phyloP scores from a whole-genome alignment of 179 eudicot species.

The Silene coronaria region DNA sequence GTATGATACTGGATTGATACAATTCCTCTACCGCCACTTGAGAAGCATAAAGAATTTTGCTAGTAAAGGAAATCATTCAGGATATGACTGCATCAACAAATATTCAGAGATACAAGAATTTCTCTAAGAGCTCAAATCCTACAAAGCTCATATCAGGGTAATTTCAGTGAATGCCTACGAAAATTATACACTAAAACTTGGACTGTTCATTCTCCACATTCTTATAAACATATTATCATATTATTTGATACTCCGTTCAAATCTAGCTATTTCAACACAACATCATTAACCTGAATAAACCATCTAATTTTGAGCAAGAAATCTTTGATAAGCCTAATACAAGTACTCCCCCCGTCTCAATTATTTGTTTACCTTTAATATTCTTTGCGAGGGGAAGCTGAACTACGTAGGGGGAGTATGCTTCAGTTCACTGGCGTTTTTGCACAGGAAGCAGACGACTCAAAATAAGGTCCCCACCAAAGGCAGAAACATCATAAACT shows the following conservation, averaged over 20 bases:
- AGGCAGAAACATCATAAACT: no score
- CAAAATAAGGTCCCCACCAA: no score
- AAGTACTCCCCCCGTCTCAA: no score
- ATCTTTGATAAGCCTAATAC: no score
- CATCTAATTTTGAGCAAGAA: no score
- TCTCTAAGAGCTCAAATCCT: not conserved
- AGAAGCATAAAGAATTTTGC: not conserved
- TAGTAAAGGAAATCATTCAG: conserved; percentile 8
- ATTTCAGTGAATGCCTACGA: not conserved
- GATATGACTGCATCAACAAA: not conserved
- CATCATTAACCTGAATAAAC: no score
- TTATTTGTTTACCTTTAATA: no score
- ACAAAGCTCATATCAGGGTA: not conserved
- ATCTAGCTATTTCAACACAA: not conserved
- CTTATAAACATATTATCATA: not conserved
- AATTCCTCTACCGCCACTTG: conserved; percentile 98
- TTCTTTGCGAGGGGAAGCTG: no score
- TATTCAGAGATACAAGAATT: not conserved
- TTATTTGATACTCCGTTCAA: not conserved
- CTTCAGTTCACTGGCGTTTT: no score
- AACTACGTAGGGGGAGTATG: no score
- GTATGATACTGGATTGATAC: conserved; percentile 93
- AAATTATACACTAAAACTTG: not conserved
- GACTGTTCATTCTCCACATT: not conserved
- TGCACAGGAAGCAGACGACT: no score